phyloP scores from a whole-genome alignment of 176 grass and related monocot genomes.

The Phoenix dactylifera region DNA sequence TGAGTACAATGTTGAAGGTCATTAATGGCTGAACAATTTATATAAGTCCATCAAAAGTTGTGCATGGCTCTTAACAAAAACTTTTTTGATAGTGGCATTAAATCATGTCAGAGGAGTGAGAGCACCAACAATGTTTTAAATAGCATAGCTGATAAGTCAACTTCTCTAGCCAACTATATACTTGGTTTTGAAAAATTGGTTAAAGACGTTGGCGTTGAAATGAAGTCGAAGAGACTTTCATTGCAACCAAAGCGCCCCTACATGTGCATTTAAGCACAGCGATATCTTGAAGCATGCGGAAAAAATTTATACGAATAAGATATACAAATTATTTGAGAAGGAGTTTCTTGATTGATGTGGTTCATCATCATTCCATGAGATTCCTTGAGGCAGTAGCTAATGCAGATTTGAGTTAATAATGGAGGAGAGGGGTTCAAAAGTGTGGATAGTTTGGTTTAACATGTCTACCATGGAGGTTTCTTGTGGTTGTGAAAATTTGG shows the following conservation, averaged over 20 bases:
- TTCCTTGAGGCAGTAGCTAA: conserved; percentile 28
- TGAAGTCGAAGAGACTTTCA: conserved; percentile 53
- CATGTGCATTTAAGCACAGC: conserved; percentile 55
- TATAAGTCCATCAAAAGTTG: conserved; percentile 68
- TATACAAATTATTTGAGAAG: conserved; percentile 74
- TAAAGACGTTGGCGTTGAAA: conserved; percentile 50
- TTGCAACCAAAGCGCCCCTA: conserved; percentile 43
- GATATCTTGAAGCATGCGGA: conserved; percentile 68
- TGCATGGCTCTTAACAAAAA: conserved; percentile 53
- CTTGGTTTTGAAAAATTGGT: conserved; percentile 39
- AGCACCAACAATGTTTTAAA: conserved; percentile 58
- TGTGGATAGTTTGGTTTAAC: conserved; percentile 43
- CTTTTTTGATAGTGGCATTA: conserved; percentile 57
- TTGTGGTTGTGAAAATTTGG: conserved; percentile 61
- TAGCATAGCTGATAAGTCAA: conserved; percentile 37
- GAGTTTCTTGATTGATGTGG: conserved; percentile 77
- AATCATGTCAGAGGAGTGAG: conserved; percentile 57
- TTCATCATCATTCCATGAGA: conserved; percentile 34
- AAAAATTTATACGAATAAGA: conserved; percentile 66
- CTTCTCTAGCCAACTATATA: conserved; percentile 27
- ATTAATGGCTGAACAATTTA: conserved; percentile 71
- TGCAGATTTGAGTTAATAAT: conserved; percentile 64
- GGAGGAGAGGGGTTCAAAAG: conserved; percentile 49
- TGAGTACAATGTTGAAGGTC: conserved; percentile 58
- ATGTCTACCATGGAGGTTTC: conserved; percentile 31